Evolutionary conservation across 495 filamentous ascomycete species (phyloP), one percentile per base, ranked within the genome.

Genomic region (Talaromyces adpressus): DNA sequence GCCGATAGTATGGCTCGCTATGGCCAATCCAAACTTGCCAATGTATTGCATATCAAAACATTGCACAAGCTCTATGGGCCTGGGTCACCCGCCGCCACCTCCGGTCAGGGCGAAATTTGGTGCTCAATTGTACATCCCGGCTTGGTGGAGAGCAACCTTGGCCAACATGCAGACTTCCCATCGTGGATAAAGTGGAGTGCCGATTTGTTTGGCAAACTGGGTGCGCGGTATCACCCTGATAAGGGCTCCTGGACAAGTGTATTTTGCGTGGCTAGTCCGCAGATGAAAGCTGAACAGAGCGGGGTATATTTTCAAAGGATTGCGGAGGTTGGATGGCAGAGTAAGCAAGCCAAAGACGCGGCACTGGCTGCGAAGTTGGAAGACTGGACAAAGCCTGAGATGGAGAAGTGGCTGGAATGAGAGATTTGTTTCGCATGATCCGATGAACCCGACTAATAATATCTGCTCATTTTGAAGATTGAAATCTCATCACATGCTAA

Each of bases 1-100:
- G 59, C 53, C 68, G 62, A 71, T 5, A 34, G 64, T 23, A 73
- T 64, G 72, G 0, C 65, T 59, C 77, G 79, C 39, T 81, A 81
- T 66, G 75, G 76, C 9, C 75, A 80, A 65, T 74, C 70, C 72
- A 81, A 79, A 67, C 72, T 80, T 23, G 76, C 75, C 32, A 78
- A 78, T 51, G 68, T 79, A 36, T 47, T 81, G 39, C 73, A 79
- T 64, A 62, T 73, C 16, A 73, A 71, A 63, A 68, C 61, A 16
- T 62, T 77, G 54, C 60, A 64, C 25, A 63, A 61, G 47, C 68
- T 58, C 32, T 80, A 77, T 59, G 79, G 77, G 4, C 77, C 77
- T 12, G 62, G 63, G 8, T 75, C 72, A 9, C 47, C 49, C 8
- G 69, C 66, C 49, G 71, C 71, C 27, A 61, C 39, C 29, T 65